A percentile compares a stretch with the other conserved stretches of the same genome.
phyloP scores from a whole-genome alignment of 2,329 filamentous ascomycete species.

The Fusarium equiseti region DNA sequence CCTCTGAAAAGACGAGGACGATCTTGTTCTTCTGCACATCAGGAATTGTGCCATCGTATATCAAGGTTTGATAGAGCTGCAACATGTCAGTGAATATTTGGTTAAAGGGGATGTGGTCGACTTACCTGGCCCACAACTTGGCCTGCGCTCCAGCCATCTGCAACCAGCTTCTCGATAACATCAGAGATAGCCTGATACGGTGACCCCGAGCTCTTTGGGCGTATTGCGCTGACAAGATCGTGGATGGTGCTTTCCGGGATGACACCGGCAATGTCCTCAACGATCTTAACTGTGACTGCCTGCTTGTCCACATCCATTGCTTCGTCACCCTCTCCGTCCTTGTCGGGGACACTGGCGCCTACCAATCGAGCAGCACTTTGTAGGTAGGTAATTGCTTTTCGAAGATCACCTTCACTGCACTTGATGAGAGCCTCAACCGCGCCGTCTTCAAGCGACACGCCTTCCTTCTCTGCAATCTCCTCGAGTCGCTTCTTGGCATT shows the following conservation, averaged over 20 bases:
- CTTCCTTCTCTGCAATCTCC: slow-evolving; percentile 85
- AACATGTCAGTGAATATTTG: slow-evolving; percentile 12
- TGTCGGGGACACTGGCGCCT: slow-evolving; percentile 69
- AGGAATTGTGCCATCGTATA: slow-evolving; percentile 85
- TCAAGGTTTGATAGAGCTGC: slow-evolving; percentile 82
- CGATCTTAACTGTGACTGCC: slow-evolving; percentile 78
- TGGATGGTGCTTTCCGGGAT: slow-evolving; percentile 83
- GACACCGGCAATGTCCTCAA: slow-evolving; percentile 96
- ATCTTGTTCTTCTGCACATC: slow-evolving; percentile 93
- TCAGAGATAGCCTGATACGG: slow-evolving; percentile 81
- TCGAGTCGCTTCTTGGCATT: slow-evolving; percentile 84
- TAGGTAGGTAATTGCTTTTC: slow-evolving; percentile 95
- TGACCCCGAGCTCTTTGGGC: slow-evolving; percentile 72
- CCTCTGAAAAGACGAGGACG: slow-evolving; percentile 88
- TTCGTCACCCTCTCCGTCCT: slow-evolving; percentile 66
- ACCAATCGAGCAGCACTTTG: slow-evolving; percentile 94
- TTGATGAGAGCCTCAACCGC: slow-evolving; percentile 86
- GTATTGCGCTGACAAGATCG: slow-evolving; percentile 78
- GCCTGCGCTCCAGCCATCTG: slow-evolving; percentile 95
- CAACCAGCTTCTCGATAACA: slow-evolving; percentile 89
- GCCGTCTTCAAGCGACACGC: slow-evolving; percentile 79
- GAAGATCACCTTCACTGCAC: slow-evolving; percentile 92
- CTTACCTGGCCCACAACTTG: slow-evolving; percentile 85
- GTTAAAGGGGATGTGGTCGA: background rate
- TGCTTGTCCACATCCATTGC: slow-evolving; percentile 72